These are phyloP conservation scores for Yarrowia bubula DNA, from an alignment of 805 yeast genomes.

Conservation along the genomic window DNA sequence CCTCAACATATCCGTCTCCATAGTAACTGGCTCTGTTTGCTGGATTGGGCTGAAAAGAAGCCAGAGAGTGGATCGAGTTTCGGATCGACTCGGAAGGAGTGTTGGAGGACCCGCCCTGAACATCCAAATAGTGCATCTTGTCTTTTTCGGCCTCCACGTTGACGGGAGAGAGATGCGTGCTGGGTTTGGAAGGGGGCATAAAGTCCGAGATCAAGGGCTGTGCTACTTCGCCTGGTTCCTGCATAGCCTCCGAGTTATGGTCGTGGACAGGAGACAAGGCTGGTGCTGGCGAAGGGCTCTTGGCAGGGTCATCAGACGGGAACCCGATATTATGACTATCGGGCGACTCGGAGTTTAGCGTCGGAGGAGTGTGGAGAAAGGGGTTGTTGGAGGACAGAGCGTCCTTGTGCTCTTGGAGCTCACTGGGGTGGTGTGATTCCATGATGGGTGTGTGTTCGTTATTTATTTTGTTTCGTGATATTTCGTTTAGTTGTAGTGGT, in stretches of 20 bases:
- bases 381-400: not conserved
- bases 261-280: no score
- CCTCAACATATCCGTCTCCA: slow-evolving; percentile 1
- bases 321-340: not conserved
- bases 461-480: no score
- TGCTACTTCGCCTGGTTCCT: slow-evolving; percentile 8
- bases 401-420: no score
- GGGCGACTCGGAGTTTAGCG: not conserved
- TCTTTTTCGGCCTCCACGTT: not conserved
- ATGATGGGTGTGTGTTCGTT: no score
- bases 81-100: slow-evolving; percentile 1
- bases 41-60: slow-evolving; percentile 10
- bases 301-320: not conserved
- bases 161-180: not conserved
- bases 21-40: not conserved
- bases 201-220: not conserved
- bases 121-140: slow-evolving; percentile 3
- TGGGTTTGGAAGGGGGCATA: not conserved
- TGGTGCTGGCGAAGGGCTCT: not conserved
- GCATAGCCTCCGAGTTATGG: slow-evolving; percentile 10
- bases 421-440: no score
- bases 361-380: not conserved
- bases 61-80: slow-evolving; percentile 3
- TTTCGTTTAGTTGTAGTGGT: not conserved
- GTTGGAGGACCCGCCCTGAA: not conserved